Percentiles rank a stretch among this genome's conserved stretches.
phyloP scores from a whole-genome alignment of 345 rosid genomes.

The Lepidium aucheri region DNA sequence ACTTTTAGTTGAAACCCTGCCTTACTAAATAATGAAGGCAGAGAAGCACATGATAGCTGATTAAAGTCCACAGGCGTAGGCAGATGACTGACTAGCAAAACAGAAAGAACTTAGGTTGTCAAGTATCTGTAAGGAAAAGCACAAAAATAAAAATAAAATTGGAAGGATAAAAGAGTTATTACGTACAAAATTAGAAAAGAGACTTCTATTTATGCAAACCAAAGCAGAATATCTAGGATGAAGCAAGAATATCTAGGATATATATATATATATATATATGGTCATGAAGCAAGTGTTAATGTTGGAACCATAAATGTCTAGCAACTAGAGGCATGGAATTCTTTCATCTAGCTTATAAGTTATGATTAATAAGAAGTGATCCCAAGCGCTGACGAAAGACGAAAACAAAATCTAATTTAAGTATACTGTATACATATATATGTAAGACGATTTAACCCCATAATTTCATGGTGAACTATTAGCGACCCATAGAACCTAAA shows the following conservation, averaged over 20 bases:
- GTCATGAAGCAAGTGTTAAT: neutral
- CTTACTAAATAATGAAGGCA: constrained; percentile 9
- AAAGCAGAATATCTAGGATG: neutral
- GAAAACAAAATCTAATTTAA: neutral
- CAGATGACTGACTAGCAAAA: neutral
- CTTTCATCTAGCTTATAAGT: neutral
- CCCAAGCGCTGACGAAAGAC: neutral
- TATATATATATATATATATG: neutral
- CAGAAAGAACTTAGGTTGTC: neutral
- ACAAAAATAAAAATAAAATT: no score
- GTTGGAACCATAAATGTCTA: neutral
- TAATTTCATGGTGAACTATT: neutral
- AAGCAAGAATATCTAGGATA: no score
- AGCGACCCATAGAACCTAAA: neutral
- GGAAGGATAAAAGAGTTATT: neutral
- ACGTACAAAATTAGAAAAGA: neutral
- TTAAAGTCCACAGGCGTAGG: neutral
- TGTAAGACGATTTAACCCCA: neutral
- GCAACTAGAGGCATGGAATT: neutral
- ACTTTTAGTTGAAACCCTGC: constrained; percentile 22
- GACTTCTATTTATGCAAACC: neutral
- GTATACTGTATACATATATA: no score
- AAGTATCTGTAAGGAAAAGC: neutral
- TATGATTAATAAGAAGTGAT: neutral
- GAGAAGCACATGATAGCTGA: neutral